Evolutionary conservation across 108 stramenopile species (phyloP), one percentile per base, ranked within the genome.

Genomic region (Nitzschia palea): DNA sequence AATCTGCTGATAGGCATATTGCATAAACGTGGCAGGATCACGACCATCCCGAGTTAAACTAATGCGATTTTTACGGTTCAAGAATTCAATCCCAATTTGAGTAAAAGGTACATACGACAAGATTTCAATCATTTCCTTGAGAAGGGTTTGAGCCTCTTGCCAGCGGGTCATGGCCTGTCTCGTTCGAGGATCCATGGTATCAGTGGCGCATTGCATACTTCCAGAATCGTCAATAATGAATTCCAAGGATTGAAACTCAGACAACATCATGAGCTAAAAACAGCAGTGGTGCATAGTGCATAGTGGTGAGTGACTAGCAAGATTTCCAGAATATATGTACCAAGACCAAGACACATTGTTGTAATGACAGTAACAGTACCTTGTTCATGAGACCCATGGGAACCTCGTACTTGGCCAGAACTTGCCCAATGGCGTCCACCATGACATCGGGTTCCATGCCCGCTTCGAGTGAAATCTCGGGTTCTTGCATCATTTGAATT

Each of bases 321-420:
- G n/a, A n/a, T n/a, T n/a, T n/a, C n/a, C n/a, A n/a, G n/a, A n/a
- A n/a, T n/a, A n/a, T n/a, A n/a, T n/a, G n/a, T n/a, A n/a, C n/a
- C n/a, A n/a, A n/a, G n/a, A n/a, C n/a, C n/a, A n/a, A n/a, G n/a
- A n/a, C n/a, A n/a, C n/a, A n/a, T n/a, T n/a, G n/a, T n/a, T n/a
- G n/a, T n/a, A n/a, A n/a, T n/a, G n/a, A n/a, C n/a, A n/a, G n/a
- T n/a, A n/a, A n/a, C n/a, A n/a, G 17, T 60, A 60, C 59, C 40
- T 74, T 83, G 65, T 76, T 73, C 72, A 80, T 73, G 52, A 83
- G 74, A 30, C 82, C 82, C 61, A 77, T 77, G 56, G 82, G 82
- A 23, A 77, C 82, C 62, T 80, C 82, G 47, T 80, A 83, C 58
- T 83, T 83, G 65, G 40, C 53, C 42, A 83, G 34, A 5, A 83